phyloP scores from a whole-genome alignment of 306 rosid genomes.

The Ormosia semicastrata region DNA sequence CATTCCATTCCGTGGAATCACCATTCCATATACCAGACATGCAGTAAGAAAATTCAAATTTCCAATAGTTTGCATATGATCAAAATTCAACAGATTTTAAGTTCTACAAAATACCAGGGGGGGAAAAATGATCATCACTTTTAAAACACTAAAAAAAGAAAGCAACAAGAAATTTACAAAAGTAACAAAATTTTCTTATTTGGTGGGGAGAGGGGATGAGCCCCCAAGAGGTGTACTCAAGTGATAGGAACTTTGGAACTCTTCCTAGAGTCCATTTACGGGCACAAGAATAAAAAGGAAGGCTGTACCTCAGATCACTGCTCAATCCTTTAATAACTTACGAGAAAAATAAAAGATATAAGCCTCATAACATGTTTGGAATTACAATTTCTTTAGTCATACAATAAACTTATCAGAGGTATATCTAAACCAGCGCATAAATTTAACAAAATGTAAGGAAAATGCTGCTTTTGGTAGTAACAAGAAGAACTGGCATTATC shows the following conservation, averaged over 20 bases:
- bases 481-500: background rate
- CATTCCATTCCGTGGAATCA: too few species aligned
- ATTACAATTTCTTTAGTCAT: slow-evolving; percentile 11
- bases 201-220: too few species aligned
- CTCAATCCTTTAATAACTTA: background rate
- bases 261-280: background rate
- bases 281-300: background rate
- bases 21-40: too few species aligned
- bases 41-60: too few species aligned
- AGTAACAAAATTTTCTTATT: too few species aligned
- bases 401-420: background rate
- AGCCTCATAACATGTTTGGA: background rate
- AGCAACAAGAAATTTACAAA: too few species aligned
- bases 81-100: too few species aligned
- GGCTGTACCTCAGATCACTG: background rate
- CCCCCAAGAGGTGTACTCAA: too few species aligned
- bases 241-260: background rate
- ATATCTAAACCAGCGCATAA: background rate
- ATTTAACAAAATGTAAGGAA: background rate
- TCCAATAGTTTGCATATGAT: too few species aligned
- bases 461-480: background rate
- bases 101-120: background rate
- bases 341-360: background rate
- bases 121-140: background rate
- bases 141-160: too few species aligned